Percentiles rank a stretch among this genome's conserved stretches.
Evolutionary conservation across 2,329 filamentous ascomycete species (phyloP).

Genomic region (Aureobasidium sp.): DNA sequence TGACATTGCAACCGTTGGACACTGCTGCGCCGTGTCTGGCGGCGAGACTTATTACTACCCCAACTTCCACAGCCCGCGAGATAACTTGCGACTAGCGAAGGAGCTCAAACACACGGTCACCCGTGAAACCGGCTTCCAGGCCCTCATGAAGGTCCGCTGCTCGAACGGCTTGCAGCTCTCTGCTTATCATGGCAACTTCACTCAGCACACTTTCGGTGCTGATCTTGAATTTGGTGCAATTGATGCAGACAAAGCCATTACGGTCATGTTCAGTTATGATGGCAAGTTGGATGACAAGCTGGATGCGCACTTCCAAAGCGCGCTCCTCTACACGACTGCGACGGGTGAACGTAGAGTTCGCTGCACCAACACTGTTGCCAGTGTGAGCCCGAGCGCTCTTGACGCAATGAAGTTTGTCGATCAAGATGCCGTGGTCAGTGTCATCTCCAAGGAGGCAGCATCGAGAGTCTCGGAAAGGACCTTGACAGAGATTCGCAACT

Average conservation of each 20-base stretch:
- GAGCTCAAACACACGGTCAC: conserved; percentile 82
- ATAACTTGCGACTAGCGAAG: conserved; percentile 70
- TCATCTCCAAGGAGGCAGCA: conserved; percentile 89
- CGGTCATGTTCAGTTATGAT: conserved; percentile 87
- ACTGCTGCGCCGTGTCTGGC: conserved; percentile 65
- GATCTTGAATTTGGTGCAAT: conserved; percentile 90
- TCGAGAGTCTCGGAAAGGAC: conserved; percentile 69
- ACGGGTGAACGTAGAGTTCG: conserved; percentile 81
- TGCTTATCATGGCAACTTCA: conserved; percentile 92
- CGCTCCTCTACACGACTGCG: conserved; percentile 86
- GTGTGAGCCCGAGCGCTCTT: conserved; percentile 74
- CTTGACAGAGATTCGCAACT: conserved; percentile 76
- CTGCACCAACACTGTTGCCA: conserved; percentile 88
- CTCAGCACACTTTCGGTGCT: conserved; percentile 89
- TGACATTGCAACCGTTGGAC: conserved; percentile 76
- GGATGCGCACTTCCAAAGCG: conserved; percentile 95
- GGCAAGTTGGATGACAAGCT: conserved; percentile 95
- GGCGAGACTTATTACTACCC: conserved; percentile 96
- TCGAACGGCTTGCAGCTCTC: conserved; percentile 91
- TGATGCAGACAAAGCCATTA: conserved; percentile 88
- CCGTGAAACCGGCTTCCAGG: conserved; percentile 88
- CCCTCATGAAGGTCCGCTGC: conserved; percentile 95
- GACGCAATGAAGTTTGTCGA: conserved; percentile 89
- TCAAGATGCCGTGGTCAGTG: conserved; percentile 81
- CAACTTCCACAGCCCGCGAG: conserved; percentile 83